Conservation (phyloP, 192 early-diverging fungal genomes). For the Backusella circina region DNA sequence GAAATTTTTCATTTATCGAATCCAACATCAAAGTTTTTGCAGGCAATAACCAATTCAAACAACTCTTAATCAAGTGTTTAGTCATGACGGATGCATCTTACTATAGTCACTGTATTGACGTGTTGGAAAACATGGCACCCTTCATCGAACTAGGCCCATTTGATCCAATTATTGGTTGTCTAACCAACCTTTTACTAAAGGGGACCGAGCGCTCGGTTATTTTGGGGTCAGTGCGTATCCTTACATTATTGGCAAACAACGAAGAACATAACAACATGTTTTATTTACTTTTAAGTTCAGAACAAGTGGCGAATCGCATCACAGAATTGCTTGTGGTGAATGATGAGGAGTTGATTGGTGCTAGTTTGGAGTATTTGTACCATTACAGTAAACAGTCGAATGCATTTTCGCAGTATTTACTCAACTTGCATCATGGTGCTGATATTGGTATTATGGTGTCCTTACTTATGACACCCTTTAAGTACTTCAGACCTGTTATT, state of each 20-base stretch:
- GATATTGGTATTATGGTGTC: conserved; percentile 46
- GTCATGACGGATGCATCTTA: conserved; percentile 41
- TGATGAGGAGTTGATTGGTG: conserved; percentile 66
- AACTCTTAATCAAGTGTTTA: conserved; percentile 59
- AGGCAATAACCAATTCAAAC: conserved; percentile 41
- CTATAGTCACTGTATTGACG: conserved; percentile 62
- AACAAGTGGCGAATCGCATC: conserved; percentile 48
- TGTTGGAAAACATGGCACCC: conserved; percentile 66
- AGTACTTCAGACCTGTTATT: conserved; percentile 7
- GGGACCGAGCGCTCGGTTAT: conserved; percentile 60
- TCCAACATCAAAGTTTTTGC: conserved; percentile 51
- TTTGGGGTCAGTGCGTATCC: conserved; percentile 50
- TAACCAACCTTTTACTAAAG: conserved; percentile 53
- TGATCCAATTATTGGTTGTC: conserved; percentile 63
- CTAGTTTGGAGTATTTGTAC: conserved; percentile 68
- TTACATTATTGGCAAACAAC: conserved; percentile 50
- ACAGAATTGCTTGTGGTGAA: conserved; percentile 57
- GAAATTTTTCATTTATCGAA: conserved; percentile 73
- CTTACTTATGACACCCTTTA: conserved; percentile 37
- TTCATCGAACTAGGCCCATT: conserved; percentile 48
- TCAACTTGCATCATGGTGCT: conserved; percentile 41
- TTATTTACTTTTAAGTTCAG: conserved; percentile 46
- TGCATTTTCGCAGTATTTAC: conserved; percentile 39
- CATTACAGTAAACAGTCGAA: conserved; percentile 53
- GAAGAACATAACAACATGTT: conserved; percentile 50